Evolutionary conservation across 2,329 filamentous ascomycete genomes (phyloP).

Genomic region (Plenodomus biglobosus): DNA sequence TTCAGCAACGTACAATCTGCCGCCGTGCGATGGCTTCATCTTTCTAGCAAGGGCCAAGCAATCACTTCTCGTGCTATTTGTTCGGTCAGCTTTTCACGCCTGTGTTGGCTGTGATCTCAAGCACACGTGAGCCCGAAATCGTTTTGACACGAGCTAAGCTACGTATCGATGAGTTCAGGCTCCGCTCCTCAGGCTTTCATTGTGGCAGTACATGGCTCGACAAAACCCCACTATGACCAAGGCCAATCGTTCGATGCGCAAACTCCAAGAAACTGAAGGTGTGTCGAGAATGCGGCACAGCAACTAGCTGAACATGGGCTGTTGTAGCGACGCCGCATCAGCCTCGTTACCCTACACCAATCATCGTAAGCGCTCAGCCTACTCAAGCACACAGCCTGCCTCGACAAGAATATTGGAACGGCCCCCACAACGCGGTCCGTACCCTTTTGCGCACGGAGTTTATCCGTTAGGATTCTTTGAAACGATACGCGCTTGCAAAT

Average conservation of each 20-base stretch:
- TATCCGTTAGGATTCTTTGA: not conserved
- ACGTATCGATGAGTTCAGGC: not conserved
- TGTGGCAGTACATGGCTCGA: not conserved
- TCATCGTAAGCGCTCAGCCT: not conserved
- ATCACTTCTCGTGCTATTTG: not conserved
- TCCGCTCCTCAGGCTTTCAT: not conserved
- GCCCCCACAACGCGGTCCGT: too few relatives aligned
- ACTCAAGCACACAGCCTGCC: not conserved
- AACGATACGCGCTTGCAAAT: not conserved
- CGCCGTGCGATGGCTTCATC: not conserved
- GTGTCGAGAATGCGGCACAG: not conserved
- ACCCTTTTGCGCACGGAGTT: not conserved
- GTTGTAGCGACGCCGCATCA: slow-evolving; percentile 9
- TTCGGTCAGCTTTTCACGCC: not conserved
- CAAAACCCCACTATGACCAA: not conserved
- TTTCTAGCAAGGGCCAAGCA: not conserved
- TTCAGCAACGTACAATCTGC: not conserved
- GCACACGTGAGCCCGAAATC: not conserved
- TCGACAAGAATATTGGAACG: not conserved
- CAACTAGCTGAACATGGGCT: not conserved
- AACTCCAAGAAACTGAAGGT: not conserved
- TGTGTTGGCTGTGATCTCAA: not conserved
- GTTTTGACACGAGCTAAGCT: not conserved
- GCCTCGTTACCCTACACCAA: not conserved
- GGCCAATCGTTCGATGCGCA: not conserved